Conservation (phyloP, 805 yeast species). For the Saccharomyces paradoxus region DNA sequence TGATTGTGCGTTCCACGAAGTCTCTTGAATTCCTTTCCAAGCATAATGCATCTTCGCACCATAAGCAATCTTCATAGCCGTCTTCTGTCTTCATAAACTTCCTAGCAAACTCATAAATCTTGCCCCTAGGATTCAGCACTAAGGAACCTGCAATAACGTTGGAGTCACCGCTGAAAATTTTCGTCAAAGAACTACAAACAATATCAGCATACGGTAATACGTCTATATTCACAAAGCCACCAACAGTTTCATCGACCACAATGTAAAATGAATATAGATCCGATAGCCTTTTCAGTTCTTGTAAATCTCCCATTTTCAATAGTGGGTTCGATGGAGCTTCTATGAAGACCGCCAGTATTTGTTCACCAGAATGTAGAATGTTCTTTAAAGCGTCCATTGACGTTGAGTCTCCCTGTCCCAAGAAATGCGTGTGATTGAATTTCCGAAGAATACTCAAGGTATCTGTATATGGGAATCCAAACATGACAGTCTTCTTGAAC, state of each 20-base stretch:
- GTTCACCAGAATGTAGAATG: slow-evolving; percentile 53
- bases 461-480: slow-evolving; percentile 94
- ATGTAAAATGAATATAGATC: slow-evolving; percentile 65
- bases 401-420: slow-evolving; percentile 73
- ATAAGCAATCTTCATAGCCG: slow-evolving; percentile 64
- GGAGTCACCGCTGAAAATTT: slow-evolving; percentile 88
- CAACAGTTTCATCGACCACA: slow-evolving; percentile 90
- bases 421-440: slow-evolving; percentile 86
- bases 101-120: slow-evolving; percentile 38
- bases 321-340: slow-evolving; percentile 96
- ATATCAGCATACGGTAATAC: slow-evolving; percentile 79
- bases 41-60: slow-evolving; percentile 92
- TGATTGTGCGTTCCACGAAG: slow-evolving; percentile 52
- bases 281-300: slow-evolving; percentile 55
- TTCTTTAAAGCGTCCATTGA: slow-evolving; percentile 53
- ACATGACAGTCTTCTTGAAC: slow-evolving; percentile 68
- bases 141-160: slow-evolving; percentile 93
- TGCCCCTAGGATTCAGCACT: slow-evolving; percentile 62
- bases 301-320: slow-evolving; percentile 72
- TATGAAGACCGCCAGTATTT: slow-evolving; percentile 71
- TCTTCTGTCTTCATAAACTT: slow-evolving; percentile 34
- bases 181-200: slow-evolving; percentile 79
- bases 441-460: slow-evolving; percentile 77
- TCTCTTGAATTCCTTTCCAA: slow-evolving; percentile 91
- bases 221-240: slow-evolving; percentile 79